Evolutionary conservation across 768 basidiomycete species (phyloP), one percentile per base, ranked within the genome.

Genomic region (Trametes cingulata): DNA sequence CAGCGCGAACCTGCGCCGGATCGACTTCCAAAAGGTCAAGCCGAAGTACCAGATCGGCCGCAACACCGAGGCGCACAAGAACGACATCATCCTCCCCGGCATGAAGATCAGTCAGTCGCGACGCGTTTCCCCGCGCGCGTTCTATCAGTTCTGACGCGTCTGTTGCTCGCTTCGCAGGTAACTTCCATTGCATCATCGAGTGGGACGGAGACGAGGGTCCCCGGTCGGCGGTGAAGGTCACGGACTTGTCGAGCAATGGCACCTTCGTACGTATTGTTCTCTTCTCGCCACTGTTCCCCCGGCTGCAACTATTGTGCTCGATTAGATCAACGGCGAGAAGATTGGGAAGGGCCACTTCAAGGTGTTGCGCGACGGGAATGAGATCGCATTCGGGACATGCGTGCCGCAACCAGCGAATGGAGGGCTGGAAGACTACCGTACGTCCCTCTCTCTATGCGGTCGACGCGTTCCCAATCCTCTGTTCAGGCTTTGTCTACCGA

Each of bases 301-400:
- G 24, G 47, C 56, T 41, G 33, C 27, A 47, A 27, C 43, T 41
- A 27, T 27, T 8, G 36, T 15, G 8, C 10, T 19, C 20, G 24
- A 2, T 15, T n/a, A 91, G 90, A 84, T 91, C 67, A 91, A 90
- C 65, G 83, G 84, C 29, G 72, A 72, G 40, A 84, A 83, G 71
- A 79, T 95, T 55, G 85, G 83, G 37, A 85, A 80, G 65, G 78
- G 77, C 40, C 73, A 77, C 10, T 77, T 79, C 54, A 75, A 80
- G 37, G 75, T 91, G 43, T 75, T 95, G 49, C 80, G 79, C 13
- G 85, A 91, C 61, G 94, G 95, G 7, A 91, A 91, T 69, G 93
- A 95, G 73, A 82, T 98, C 66, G 87, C 90, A 8, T 90, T 98
- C 65, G 95, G 95, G 8, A 83, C 83, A 13, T 75, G 72, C 13